phyloP scores from a whole-genome alignment of 1,139 yeast genomes.

The Suhomyces bolitotheri region DNA sequence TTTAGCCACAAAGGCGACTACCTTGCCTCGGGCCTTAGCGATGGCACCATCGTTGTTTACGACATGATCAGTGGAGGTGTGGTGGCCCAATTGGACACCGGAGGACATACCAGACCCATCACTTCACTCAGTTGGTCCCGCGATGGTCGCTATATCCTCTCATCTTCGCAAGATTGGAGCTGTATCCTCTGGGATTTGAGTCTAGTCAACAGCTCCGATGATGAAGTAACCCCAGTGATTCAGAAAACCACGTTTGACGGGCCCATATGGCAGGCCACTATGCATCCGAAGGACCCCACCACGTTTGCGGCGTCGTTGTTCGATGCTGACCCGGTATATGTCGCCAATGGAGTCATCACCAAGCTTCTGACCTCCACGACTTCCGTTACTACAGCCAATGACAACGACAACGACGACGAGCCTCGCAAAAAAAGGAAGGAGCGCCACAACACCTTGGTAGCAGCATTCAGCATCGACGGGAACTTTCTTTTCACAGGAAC shows the following conservation, averaged over 20 bases:
- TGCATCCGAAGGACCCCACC: slow-evolving; percentile 53
- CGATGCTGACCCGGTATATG: slow-evolving; percentile 52
- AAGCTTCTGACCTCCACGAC: slow-evolving; percentile 6
- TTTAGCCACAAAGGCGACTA: slow-evolving; percentile 83
- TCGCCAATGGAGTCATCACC: slow-evolving; percentile 17
- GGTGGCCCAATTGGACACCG: slow-evolving; percentile 53
- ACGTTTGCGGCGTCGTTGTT: slow-evolving; percentile 50
- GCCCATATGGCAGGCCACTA: slow-evolving; percentile 68
- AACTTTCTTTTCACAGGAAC: slow-evolving; percentile 70
- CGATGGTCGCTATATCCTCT: slow-evolving; percentile 68
- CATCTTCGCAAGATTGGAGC: slow-evolving; percentile 85
- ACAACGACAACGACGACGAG: slow-evolving; percentile 19
- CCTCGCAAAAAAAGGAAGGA: slow-evolving; percentile 20
- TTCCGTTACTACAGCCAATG: slow-evolving; percentile 19
- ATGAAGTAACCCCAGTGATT: slow-evolving; percentile 35
- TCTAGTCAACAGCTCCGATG: slow-evolving; percentile 28
- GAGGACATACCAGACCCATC: slow-evolving; percentile 69
- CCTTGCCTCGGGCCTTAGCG: slow-evolving; percentile 79
- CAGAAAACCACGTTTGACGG: slow-evolving; percentile 58
- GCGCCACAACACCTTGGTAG: slow-evolving; percentile 32
- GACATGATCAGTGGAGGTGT: slow-evolving; percentile 65
- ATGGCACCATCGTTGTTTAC: slow-evolving; percentile 76
- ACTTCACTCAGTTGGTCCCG: slow-evolving; percentile 79
- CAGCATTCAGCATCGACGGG: slow-evolving; percentile 49
- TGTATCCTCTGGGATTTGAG: slow-evolving; percentile 79